Percentiles rank a stretch among this genome's conserved stretches.
Evolutionary conservation across 2,329 filamentous ascomycete genomes (phyloP).

Genomic region (Corniculantispora saksenae): DNA sequence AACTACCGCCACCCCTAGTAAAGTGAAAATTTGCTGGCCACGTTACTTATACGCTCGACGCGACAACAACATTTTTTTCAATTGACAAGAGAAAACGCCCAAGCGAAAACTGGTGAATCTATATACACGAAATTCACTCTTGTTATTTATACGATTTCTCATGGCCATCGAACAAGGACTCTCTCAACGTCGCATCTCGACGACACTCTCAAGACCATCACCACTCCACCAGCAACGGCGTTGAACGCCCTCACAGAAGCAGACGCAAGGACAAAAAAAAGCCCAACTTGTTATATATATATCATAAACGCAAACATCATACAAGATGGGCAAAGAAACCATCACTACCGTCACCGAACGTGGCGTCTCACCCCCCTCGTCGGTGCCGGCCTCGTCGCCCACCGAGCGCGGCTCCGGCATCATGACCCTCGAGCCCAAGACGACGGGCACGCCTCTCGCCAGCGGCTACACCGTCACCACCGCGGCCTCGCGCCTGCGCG

Average conservation of each 20-base stretch:
- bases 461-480: background rate
- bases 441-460: too few relatives aligned
- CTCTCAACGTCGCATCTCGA: background rate
- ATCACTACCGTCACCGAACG: background rate
- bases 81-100: too few relatives aligned
- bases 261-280: too few relatives aligned
- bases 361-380: background rate
- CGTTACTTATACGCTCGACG: too few relatives aligned
- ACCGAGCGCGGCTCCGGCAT: background rate
- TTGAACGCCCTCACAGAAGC: background rate
- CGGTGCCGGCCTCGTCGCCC: background rate
- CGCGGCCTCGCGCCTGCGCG: too few relatives aligned
- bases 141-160: background rate
- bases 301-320: background rate
- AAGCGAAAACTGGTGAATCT: too few relatives aligned
- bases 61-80: too few relatives aligned
- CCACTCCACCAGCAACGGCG: background rate
- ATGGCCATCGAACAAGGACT: background rate
- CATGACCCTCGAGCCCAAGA: background rate
- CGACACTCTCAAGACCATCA: background rate
- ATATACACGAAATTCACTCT: too few relatives aligned
- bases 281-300: background rate
- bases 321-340: constrained; percentile 7
- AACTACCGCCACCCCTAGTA: too few relatives aligned
- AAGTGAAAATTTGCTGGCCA: too few relatives aligned